Evolutionary conservation across 495 filamentous ascomycete genomes (phyloP).

Genomic region (Aspergillus kassunensis): DNA sequence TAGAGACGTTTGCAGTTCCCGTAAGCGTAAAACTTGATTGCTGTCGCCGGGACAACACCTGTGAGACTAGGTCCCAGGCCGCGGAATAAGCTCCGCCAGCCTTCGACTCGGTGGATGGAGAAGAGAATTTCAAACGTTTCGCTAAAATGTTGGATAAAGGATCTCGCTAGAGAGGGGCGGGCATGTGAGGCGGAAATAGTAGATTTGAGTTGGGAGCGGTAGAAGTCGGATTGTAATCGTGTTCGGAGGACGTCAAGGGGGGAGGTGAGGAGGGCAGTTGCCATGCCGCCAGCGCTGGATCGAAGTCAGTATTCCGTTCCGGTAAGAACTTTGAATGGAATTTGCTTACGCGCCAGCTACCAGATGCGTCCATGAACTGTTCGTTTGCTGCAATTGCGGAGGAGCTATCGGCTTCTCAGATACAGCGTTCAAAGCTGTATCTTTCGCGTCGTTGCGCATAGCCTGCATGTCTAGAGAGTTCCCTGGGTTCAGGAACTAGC

Average conservation of each 20-base stretch:
- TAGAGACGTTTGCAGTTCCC: constrained; percentile 81
- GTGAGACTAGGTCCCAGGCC: constrained; percentile 83
- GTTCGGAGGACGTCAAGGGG: constrained; percentile 89
- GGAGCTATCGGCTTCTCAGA: constrained; percentile 7
- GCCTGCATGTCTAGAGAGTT: constrained; percentile 9
- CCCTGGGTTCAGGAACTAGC: not conserved
- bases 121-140: constrained; percentile 80
- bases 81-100: constrained; percentile 81
- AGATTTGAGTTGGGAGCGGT: constrained; percentile 47
- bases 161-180: constrained; percentile 30
- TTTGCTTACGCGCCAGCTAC: constrained; percentile 76
- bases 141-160: constrained; percentile 55
- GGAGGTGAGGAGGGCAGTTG: constrained; percentile 73
- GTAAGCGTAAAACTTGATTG: constrained; percentile 87
- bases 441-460: constrained; percentile 11
- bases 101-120: constrained; percentile 71
- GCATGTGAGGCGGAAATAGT: constrained; percentile 32
- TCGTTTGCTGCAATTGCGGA: constrained; percentile 9
- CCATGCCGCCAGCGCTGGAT: constrained; percentile 75
- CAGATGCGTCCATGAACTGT: constrained; percentile 66
- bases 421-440: constrained; percentile 10
- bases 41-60: constrained; percentile 79
- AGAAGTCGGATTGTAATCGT: constrained; percentile 84
- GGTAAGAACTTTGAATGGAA: not conserved
- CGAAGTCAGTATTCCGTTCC: not conserved